These are phyloP conservation scores for Castanopsis chinensis DNA, from an alignment of 306 rosid genomes.

Conservation along the genomic window DNA sequence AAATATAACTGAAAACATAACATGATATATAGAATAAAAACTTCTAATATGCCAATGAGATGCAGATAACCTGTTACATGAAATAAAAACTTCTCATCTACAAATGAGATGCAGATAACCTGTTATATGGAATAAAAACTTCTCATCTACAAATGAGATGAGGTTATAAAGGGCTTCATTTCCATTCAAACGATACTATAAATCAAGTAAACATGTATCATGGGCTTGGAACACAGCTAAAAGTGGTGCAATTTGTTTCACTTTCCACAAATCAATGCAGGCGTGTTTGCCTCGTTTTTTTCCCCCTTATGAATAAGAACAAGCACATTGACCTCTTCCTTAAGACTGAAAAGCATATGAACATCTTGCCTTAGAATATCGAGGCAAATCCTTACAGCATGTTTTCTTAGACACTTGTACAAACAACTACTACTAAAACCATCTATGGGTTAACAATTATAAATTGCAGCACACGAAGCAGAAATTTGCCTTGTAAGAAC, in stretches of 20 bases:
- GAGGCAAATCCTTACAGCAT: not conserved
- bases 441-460: not conserved
- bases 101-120: not conserved
- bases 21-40: constrained; percentile 3
- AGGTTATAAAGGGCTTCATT: not conserved
- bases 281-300: too few relatives aligned
- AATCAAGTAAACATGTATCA: not conserved
- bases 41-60: not conserved
- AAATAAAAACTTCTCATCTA: not conserved
- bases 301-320: not conserved
- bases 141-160: not conserved
- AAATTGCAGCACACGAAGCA: constrained; percentile 16
- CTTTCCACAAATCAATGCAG: not conserved
- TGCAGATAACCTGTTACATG: constrained; percentile 8
- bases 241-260: not conserved
- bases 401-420: not conserved
- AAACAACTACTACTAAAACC: not conserved
- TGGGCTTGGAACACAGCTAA: not conserved
- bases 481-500: constrained; percentile 73
- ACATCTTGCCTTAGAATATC: not conserved
- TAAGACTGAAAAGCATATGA: not conserved
- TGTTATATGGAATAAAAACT: constrained; percentile 1
- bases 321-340: not conserved
- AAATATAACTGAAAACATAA: constrained; percentile 3
- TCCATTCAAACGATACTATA: not conserved